These are phyloP conservation scores for Cotoneaster glaucophyllus DNA, from an alignment of 306 rosid genomes.

Conservation along the genomic window DNA sequence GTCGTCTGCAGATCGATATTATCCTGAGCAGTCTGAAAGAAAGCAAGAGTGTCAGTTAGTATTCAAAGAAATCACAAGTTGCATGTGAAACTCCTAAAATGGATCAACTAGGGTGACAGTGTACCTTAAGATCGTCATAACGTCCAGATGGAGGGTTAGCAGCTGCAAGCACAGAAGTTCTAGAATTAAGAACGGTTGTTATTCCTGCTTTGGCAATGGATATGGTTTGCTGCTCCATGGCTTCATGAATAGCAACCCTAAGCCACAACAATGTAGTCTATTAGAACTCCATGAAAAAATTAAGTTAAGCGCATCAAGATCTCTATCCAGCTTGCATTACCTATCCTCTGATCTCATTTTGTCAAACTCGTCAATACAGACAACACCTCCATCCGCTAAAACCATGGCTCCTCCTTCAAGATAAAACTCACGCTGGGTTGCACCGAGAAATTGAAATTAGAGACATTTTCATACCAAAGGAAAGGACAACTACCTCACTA, in stretches of 20 bases:
- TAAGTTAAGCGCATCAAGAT: slow-evolving; percentile 5
- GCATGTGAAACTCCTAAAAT: slow-evolving; percentile 1
- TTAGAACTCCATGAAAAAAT: not conserved
- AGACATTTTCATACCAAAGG: slow-evolving; percentile 4
- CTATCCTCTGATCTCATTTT: slow-evolving; percentile 99
- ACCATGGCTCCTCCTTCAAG: slow-evolving; percentile 99
- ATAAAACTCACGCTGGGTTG: slow-evolving; percentile 85
- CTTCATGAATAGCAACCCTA: slow-evolving; percentile 99
- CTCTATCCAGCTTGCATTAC: slow-evolving; percentile 30
- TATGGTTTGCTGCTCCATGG: slow-evolving; percentile 98
- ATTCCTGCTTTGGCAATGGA: slow-evolving; percentile 99
- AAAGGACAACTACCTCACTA: not conserved
- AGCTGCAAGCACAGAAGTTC: slow-evolving; percentile 99
- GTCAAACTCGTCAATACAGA: slow-evolving; percentile 97
- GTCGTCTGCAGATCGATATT: slow-evolving; percentile 98
- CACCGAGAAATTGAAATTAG: slow-evolving; percentile 22
- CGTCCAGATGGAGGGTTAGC: slow-evolving; percentile 99
- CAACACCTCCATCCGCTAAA: slow-evolving; percentile 99
- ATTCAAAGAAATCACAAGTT: not conserved
- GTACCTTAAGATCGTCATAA: slow-evolving; percentile 95
- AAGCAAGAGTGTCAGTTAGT: slow-evolving; percentile 23
- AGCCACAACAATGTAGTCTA: slow-evolving; percentile 7
- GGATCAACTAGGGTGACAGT: not conserved
- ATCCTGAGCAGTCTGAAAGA: slow-evolving; percentile 93
- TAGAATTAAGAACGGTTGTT: slow-evolving; percentile 95